Conservation (phyloP, 2,329 filamentous ascomycete species). For the Salinomyces thailandicus region DNA sequence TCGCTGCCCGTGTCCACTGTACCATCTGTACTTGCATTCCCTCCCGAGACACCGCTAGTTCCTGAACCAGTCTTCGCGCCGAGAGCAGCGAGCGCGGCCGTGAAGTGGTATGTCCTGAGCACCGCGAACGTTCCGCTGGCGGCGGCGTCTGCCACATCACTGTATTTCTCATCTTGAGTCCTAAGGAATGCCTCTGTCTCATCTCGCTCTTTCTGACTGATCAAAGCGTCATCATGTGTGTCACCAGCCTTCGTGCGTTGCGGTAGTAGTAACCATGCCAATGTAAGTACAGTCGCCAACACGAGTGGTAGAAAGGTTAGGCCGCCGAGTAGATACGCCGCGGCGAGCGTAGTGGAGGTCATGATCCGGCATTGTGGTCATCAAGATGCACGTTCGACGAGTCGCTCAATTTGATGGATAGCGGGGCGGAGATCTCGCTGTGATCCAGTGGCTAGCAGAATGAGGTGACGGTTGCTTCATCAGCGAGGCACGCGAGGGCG, state of each 20-base stretch:
- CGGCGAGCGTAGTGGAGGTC: slow-evolving; percentile 47
- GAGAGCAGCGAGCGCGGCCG: slow-evolving; percentile 19
- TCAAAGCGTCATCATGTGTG: slow-evolving; percentile 2
- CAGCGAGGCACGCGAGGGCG: too few species aligned
- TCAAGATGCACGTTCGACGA: too few species aligned
- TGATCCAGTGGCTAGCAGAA: too few species aligned
- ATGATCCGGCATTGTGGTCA: slow-evolving; percentile 11
- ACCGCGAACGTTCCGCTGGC: slow-evolving; percentile 25
- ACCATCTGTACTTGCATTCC: slow-evolving; percentile 4
- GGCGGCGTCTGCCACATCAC: slow-evolving; percentile 13
- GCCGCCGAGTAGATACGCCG: slow-evolving; percentile 75
- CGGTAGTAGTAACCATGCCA: slow-evolving; percentile 56
- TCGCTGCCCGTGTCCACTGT: slow-evolving; percentile 32
- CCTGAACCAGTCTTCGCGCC: slow-evolving; percentile 8
- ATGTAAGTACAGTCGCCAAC: slow-evolving; percentile 48
- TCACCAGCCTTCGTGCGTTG: background rate
- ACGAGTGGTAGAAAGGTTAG: slow-evolving; percentile 76
- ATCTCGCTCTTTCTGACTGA: background rate
- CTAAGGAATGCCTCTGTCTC: slow-evolving; percentile 4
- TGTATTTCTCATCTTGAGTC: slow-evolving; percentile 4
- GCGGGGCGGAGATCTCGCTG: too few species aligned
- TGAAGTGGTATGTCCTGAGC: slow-evolving; percentile 23
- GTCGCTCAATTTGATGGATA: too few species aligned
- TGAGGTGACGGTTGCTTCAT: too few species aligned
- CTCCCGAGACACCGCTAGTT: background rate